Evolutionary conservation across 164 flowering plant species (phyloP).

Genomic region (Paratinospora sagittata): DNA sequence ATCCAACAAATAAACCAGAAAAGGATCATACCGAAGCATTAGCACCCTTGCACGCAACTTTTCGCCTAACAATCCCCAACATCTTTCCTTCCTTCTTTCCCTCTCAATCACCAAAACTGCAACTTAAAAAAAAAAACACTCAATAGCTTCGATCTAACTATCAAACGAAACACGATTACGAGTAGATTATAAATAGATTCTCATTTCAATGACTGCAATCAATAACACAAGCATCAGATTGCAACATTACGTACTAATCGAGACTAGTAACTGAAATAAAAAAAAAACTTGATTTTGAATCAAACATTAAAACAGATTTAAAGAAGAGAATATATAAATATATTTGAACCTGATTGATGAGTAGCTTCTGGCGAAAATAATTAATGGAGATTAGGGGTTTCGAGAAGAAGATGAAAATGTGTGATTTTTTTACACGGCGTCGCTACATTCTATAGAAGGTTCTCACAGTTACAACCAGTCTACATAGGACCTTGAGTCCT

Average conservation of each 20-base stretch:
- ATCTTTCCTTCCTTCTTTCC: background rate
- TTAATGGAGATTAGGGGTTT: background rate
- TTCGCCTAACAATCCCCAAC: constrained; percentile 3
- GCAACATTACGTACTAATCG: background rate
- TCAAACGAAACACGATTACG: background rate
- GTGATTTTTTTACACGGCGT: no score
- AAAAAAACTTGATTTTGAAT: background rate
- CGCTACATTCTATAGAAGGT: no score
- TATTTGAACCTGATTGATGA: background rate
- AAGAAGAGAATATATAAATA: background rate
- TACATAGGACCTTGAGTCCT: no score
- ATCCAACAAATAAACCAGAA: background rate
- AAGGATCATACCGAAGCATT: constrained; percentile 5
- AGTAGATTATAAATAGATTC: background rate
- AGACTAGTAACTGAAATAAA: background rate
- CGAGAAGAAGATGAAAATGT: background rate
- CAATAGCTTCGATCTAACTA: background rate
- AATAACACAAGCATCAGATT: background rate
- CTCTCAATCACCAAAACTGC: background rate
- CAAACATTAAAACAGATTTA: background rate
- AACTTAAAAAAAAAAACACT: background rate
- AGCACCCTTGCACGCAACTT: background rate
- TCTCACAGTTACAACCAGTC: no score
- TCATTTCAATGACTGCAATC: background rate
- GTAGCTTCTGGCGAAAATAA: background rate